phyloP scores from a whole-genome alignment of 208 protist genomes.

The Crithidia mellificae region DNA sequence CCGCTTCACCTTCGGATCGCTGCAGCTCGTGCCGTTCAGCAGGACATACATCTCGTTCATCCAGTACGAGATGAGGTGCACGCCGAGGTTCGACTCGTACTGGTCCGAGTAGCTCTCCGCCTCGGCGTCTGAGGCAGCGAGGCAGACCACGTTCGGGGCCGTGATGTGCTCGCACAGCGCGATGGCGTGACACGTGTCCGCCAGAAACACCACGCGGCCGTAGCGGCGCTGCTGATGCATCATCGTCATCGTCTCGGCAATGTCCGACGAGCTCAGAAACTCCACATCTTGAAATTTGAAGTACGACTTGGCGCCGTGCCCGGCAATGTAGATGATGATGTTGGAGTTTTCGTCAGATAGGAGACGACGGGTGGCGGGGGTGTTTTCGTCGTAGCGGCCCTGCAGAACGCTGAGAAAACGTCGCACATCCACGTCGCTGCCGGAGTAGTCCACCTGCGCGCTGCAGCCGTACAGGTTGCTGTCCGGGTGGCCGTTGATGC shows the following conservation, averaged over 20 bases:
- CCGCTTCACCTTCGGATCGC: slow-evolving; percentile 14
- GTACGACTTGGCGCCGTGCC: slow-evolving; percentile 96
- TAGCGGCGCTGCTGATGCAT: slow-evolving; percentile 95
- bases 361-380: slow-evolving; percentile 92
- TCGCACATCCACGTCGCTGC: slow-evolving; percentile 96
- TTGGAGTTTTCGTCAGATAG: slow-evolving; percentile 94
- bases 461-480: slow-evolving; percentile 89
- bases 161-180: slow-evolving; percentile 87
- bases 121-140: slow-evolving; percentile 58
- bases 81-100: slow-evolving; percentile 68
- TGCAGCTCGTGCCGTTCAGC: slow-evolving; percentile 68
- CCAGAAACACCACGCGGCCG: slow-evolving; percentile 91
- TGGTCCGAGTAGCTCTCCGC: slow-evolving; percentile 79
- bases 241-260: slow-evolving; percentile 96
- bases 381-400: slow-evolving; percentile 91
- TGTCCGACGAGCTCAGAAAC: slow-evolving; percentile 84
- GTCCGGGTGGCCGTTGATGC: slow-evolving; percentile 8
- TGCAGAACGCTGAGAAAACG: slow-evolving; percentile 95
- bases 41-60: slow-evolving; percentile 84
- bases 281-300: slow-evolving; percentile 97
- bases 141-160: slow-evolving; percentile 79
- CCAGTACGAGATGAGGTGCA: slow-evolving; percentile 91
- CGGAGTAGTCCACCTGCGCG: slow-evolving; percentile 97
- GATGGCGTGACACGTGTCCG: slow-evolving; percentile 97
- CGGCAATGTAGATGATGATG: slow-evolving; percentile 96